Base-by-base conservation (phyloP, 805 yeast genomes). In the Lachancea kluyveri region DNA sequence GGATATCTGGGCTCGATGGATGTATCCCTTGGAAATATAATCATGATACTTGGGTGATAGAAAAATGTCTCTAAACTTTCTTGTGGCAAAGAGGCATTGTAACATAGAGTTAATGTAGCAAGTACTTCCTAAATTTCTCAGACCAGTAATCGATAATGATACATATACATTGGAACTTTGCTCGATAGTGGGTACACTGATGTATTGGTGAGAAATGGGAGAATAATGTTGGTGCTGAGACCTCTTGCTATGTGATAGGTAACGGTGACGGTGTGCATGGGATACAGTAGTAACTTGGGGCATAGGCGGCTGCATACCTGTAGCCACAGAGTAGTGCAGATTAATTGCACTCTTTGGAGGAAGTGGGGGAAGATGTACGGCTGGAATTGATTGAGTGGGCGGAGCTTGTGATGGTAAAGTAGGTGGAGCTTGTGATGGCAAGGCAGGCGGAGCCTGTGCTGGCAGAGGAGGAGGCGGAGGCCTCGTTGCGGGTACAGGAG, bases 81-180 rank as follows among this genome's bases (percentile, higher is more conserved):
- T 43, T 0, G 78, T 52, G 3, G 77, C 80, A 54, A 78, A 78
- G 5, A 82, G 50, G 40, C 85, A 70, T 52, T 82, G 94, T 8
- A 82, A 50, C 63, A 82, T 76, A 49, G 81, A 72, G 48, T 82
- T 82, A 36, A 82, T 75, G 49, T 82, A 82, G 46, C 94, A 82
- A 0, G 88, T 78, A 24, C 78, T 77, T 1, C 87, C 86, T 56
- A 72, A 62, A 48, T 82, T 82, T 38, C 71, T 60, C 31, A 82
- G 54, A 1, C 88, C 84, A 33, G 82, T 76, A 10, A 77, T 64
- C 2, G 72, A 62, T 30, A 65, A 52, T 7, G 70, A 58, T 10
- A 66, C 67, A 43, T 59, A 65, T 40, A 54, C 49, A 26, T 62
- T 50, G 1, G 54, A 35, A 38, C 59, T 62, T 21, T 54, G 47